A percentile compares a stretch with the other conserved stretches of the same genome.
Conservation (phyloP, 2,329 filamentous ascomycete species). For the Epichloe gansuensis region DNA sequence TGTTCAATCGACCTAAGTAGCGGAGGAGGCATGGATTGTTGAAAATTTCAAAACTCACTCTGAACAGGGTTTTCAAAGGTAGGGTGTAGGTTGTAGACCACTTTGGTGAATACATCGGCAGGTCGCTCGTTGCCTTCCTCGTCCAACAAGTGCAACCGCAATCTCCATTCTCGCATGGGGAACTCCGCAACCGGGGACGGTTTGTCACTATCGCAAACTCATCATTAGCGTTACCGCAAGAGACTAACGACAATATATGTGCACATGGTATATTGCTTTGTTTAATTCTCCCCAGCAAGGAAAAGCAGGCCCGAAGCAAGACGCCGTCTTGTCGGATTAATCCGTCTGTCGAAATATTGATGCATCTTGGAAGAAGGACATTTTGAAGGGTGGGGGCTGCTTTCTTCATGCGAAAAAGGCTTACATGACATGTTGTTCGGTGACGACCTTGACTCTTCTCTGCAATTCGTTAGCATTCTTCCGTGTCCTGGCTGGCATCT, state of each 20-base stretch:
- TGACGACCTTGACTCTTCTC: slow-evolving; percentile 84
- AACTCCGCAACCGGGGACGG: slow-evolving; percentile 74
- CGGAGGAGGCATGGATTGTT: neutral
- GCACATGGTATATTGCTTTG: neutral
- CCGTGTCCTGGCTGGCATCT: slow-evolving; percentile 6
- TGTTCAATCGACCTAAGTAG: neutral
- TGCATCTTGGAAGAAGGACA: no score
- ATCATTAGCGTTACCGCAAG: slow-evolving; percentile 5
- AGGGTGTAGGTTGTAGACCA: slow-evolving; percentile 83
- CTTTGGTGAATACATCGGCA: slow-evolving; percentile 82
- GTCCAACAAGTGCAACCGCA: slow-evolving; percentile 73
- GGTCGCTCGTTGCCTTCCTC: slow-evolving; percentile 74
- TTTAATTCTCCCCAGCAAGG: neutral
- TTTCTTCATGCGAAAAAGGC: slow-evolving; percentile 16
- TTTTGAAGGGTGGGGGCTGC: neutral
- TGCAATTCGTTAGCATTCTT: slow-evolving; percentile 36
- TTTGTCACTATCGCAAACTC: slow-evolving; percentile 46
- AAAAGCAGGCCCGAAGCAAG: neutral
- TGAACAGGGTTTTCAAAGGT: slow-evolving; percentile 81
- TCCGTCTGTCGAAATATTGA: neutral
- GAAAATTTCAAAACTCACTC: slow-evolving; percentile 41
- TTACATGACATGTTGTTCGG: slow-evolving; percentile 81
- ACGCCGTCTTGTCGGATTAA: neutral
- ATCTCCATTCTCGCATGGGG: slow-evolving; percentile 85
- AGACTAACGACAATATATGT: neutral